A percentile compares a stretch with the other conserved stretches of the same genome.
These are phyloP conservation scores for Vaccinium darrowii DNA, from an alignment of 148 eudicot genomes.

Conservation along the genomic window DNA sequence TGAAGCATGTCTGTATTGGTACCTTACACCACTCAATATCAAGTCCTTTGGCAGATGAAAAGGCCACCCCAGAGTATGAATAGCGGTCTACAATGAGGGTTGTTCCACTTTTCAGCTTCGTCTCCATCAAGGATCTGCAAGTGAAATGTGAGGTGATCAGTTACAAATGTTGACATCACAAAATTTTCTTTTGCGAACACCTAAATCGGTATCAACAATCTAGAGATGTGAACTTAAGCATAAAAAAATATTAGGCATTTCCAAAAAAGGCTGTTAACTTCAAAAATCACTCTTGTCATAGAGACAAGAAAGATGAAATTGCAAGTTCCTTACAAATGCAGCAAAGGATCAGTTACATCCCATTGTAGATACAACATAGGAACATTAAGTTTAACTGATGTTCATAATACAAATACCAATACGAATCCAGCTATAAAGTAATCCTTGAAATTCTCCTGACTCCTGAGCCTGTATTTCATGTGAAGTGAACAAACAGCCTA, in stretches of 20 bases:
- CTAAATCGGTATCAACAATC: background rate
- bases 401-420: background rate
- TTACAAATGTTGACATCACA: background rate
- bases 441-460: background rate
- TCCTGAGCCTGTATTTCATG: background rate
- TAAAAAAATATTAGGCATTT: background rate
- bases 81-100: slow-evolving; percentile 95
- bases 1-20: slow-evolving; percentile 7
- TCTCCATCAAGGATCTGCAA: slow-evolving; percentile 76
- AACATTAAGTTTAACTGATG: background rate
- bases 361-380: background rate
- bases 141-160: slow-evolving; percentile 2
- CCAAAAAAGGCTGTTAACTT: background rate
- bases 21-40: slow-evolving; percentile 97
- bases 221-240: background rate
- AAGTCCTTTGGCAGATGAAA: slow-evolving; percentile 95
- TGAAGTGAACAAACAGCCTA: background rate
- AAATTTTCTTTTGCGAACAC: slow-evolving; percentile 23
- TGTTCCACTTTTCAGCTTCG: slow-evolving; percentile 74
- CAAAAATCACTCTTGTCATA: background rate
- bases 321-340: background rate
- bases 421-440: background rate
- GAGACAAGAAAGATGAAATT: background rate
- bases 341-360: background rate
- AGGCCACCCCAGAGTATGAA: slow-evolving; percentile 98